Percentiles rank a stretch among this genome's conserved stretches.
phyloP scores from a whole-genome alignment of 2,329 filamentous ascomycete species.

The Westerdykella ornata region DNA sequence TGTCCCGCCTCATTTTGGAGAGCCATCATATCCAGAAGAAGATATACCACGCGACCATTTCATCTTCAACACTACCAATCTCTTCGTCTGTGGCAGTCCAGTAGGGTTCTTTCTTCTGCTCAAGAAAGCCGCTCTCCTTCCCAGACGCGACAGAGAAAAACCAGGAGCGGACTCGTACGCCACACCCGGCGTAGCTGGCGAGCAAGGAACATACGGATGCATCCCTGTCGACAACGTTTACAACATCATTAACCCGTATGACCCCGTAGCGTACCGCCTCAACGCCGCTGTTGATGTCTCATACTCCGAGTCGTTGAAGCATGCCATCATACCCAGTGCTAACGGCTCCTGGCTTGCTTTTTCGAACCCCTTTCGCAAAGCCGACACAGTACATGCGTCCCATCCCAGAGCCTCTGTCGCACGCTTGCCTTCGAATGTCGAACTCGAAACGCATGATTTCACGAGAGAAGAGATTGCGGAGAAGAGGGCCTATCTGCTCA shows the following conservation, averaged over 20 bases:
- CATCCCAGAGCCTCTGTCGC: slow-evolving; percentile 26
- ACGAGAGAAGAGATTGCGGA: slow-evolving; percentile 87
- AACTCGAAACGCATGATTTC: slow-evolving; percentile 94
- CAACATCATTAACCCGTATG: slow-evolving; percentile 74
- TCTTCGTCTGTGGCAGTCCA: slow-evolving; percentile 86
- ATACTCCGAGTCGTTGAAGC: slow-evolving; percentile 70
- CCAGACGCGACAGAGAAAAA: slow-evolving; percentile 69
- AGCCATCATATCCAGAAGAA: slow-evolving; percentile 36
- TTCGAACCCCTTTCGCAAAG: slow-evolving; percentile 36
- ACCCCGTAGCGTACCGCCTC: slow-evolving; percentile 82
- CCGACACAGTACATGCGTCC: slow-evolving; percentile 4
- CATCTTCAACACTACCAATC: slow-evolving; percentile 83
- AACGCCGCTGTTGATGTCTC: slow-evolving; percentile 81
- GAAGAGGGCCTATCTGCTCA: slow-evolving; percentile 76
- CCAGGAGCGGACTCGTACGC: slow-evolving; percentile 59
- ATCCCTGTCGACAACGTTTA: slow-evolving; percentile 93
- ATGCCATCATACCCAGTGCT: slow-evolving; percentile 70
- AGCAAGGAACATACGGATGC: slow-evolving; percentile 76
- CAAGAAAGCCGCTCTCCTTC: slow-evolving; percentile 64
- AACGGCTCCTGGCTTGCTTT: slow-evolving; percentile 45
- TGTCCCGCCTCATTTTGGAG: slow-evolving; percentile 45
- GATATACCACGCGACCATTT: slow-evolving; percentile 54
- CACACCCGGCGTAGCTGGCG: slow-evolving; percentile 59
- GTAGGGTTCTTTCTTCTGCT: slow-evolving; percentile 88
- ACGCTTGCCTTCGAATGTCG: slow-evolving; percentile 53